Evolutionary conservation across 306 rosid genomes (phyloP).

Genomic region (Inga leiocalycina): DNA sequence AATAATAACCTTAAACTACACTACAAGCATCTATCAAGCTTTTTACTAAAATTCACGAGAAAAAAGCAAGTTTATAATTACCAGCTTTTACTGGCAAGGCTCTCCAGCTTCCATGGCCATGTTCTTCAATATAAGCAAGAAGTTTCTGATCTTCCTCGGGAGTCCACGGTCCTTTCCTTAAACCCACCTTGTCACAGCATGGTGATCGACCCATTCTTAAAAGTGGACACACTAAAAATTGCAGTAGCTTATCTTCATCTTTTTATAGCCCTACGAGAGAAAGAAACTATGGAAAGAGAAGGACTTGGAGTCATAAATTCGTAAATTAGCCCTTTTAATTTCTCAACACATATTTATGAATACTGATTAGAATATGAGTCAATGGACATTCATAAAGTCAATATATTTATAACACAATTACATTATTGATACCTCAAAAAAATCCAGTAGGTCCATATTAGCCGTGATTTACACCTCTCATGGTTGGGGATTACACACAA

Average conservation of each 20-base stretch:
- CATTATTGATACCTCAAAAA: too few relatives aligned
- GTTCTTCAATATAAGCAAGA: slow-evolving; percentile 86
- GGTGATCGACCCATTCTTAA: slow-evolving; percentile 89
- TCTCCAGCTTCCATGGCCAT: slow-evolving; percentile 98
- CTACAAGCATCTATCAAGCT: background rate
- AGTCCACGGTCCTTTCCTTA: slow-evolving; percentile 99
- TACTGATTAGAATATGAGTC: too few relatives aligned
- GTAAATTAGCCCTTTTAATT: background rate
- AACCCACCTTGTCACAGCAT: slow-evolving; percentile 92
- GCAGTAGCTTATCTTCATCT: slow-evolving; percentile 27
- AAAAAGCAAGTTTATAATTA: slow-evolving; percentile 12
- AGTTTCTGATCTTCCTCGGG: slow-evolving; percentile 98
- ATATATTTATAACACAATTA: too few relatives aligned
- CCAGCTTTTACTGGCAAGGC: slow-evolving; percentile 92
- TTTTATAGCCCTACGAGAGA: slow-evolving; percentile 21
- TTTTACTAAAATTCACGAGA: background rate
- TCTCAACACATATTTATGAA: too few relatives aligned
- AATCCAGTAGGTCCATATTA: too few relatives aligned
- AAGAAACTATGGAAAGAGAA: slow-evolving; percentile 10
- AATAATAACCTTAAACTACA: background rate
- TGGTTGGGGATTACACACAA: too few relatives aligned
- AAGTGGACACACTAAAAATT: slow-evolving; percentile 14
- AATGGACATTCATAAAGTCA: too few relatives aligned
- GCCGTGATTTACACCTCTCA: too few relatives aligned
- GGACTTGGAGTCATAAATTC: background rate